Base-by-base conservation (phyloP, 108 stramenopile species). In the Nitzschia palea region DNA sequence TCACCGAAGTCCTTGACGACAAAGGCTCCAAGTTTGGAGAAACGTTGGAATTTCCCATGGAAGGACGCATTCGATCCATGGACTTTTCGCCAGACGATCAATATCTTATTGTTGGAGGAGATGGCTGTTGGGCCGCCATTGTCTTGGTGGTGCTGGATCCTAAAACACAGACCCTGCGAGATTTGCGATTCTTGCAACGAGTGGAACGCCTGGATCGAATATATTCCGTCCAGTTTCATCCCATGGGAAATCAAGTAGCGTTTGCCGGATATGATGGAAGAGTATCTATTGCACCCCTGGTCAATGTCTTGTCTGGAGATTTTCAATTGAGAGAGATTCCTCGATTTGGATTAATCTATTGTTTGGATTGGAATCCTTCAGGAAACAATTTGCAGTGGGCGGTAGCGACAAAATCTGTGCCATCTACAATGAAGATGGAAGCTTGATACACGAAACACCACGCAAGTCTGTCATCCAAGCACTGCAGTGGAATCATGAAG, bases 241-340 rank as follows among this genome's bases (percentile, higher is more conserved):
- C 77, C 2, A 22, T 63, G 12, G 60, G 45, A 22, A n/a, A 33
- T 2, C 65, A 56, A 12, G 22, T 84, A 28, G 75, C 79, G 25
- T 52, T 84, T 29, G 83, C 79, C 20, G 79, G 82, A 14, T 84
- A 70, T 53, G 83, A 84, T 60, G 79, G 79, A 18, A 78, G 35
- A 34, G 68, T 78, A 34, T 67, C 83, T 2, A 60, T 75, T 18
- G 50, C 66, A 22, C 43, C 67, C 0, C 25, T 68, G 25, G 35
- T 1, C 26, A 2, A 37, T 15, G 25, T 65, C 3, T 36, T 53
- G 0, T 53, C 50, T 0, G 14, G 1, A 14, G 37, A 36, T 6
- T 15, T 37, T 22, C 9, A 8, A 27, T 26, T 73, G 4, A 25
- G 3, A 28, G 79, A 80, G 34, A 47, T 75, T n/a, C 30, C 44